Conservation (phyloP, 352 stramenopile genomes). For the Paralagenidium karlingii region DNA sequence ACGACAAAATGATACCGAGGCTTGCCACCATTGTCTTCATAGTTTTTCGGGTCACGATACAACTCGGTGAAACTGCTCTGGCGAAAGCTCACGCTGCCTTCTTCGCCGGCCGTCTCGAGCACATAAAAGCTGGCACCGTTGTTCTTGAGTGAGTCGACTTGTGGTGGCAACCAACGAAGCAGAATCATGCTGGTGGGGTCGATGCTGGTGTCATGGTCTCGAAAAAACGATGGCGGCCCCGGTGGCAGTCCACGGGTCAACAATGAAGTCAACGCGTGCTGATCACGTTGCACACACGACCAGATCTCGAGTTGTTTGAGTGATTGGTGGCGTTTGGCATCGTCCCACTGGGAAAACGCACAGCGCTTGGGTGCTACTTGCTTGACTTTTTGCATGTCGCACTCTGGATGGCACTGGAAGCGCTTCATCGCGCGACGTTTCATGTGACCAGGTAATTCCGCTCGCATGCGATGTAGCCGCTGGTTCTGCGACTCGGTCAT, state of each 20-base stretch:
- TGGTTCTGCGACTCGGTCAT: too few species aligned
- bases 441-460: constrained; percentile 51
- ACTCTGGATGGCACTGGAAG: constrained; percentile 45
- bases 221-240: constrained; percentile 35
- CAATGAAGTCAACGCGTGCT: constrained; percentile 47
- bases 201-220: constrained; percentile 30
- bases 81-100: constrained; percentile 50
- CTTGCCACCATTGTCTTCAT: constrained; percentile 61
- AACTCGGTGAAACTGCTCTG: constrained; percentile 71
- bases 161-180: constrained; percentile 53
- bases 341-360: constrained; percentile 43
- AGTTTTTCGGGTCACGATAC: constrained; percentile 80
- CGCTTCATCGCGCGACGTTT: constrained; percentile 32
- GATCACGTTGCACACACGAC: constrained; percentile 55
- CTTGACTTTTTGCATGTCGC: constrained; percentile 53
- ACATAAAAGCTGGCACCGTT: constrained; percentile 76
- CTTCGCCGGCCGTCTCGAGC: constrained; percentile 62
- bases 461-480: constrained; percentile 35
- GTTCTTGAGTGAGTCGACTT: constrained; percentile 19
- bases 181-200: constrained; percentile 62
- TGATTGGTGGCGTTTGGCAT: constrained; percentile 29
- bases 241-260: constrained; percentile 54
- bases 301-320: constrained; percentile 65
- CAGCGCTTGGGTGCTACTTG: constrained; percentile 36
- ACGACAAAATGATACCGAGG: constrained; percentile 67